Evolutionary conservation across 139 green algal genomes (phyloP).

Genomic region (Edaphochlamys debaryana): DNA sequence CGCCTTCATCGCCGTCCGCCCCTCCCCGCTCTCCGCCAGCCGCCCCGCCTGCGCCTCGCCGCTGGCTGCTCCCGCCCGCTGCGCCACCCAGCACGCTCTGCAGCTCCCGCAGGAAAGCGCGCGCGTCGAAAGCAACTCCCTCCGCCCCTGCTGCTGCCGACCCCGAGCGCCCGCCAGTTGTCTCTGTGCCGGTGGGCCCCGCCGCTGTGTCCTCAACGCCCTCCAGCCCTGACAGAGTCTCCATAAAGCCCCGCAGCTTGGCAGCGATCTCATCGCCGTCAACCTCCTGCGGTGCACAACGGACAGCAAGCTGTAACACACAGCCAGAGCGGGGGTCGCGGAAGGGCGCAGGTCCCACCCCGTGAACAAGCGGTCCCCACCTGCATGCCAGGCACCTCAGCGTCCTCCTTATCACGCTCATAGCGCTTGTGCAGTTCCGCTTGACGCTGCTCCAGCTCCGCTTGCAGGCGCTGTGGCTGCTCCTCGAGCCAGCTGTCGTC

Average conservation of each 20-base stretch:
- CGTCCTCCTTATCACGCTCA: too few species aligned
- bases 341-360: too few species aligned
- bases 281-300: constrained; percentile 16
- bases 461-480: constrained; percentile 10
- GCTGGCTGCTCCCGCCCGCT: background rate
- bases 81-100: constrained; percentile 24
- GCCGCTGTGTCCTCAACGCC: constrained; percentile 31
- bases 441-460: constrained; percentile 37
- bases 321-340: too few species aligned
- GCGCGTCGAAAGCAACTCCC: constrained; percentile 11
- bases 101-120: constrained; percentile 29
- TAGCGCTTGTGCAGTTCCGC: background rate
- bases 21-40: background rate
- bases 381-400: too few species aligned
- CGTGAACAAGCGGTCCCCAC: too few species aligned
- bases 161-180: background rate
- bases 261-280: constrained; percentile 42
- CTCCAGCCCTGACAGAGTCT: constrained; percentile 40
- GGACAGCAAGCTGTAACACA: background rate
- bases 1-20: background rate
- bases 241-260: constrained; percentile 42
- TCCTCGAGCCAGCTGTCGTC: constrained; percentile 48
- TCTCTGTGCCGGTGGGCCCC: too few species aligned
- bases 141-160: background rate
- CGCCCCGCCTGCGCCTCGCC: background rate